Conservation (phyloP, 1,284 basidiomycete species). For the Ganoderma leucocontextum region DNA sequence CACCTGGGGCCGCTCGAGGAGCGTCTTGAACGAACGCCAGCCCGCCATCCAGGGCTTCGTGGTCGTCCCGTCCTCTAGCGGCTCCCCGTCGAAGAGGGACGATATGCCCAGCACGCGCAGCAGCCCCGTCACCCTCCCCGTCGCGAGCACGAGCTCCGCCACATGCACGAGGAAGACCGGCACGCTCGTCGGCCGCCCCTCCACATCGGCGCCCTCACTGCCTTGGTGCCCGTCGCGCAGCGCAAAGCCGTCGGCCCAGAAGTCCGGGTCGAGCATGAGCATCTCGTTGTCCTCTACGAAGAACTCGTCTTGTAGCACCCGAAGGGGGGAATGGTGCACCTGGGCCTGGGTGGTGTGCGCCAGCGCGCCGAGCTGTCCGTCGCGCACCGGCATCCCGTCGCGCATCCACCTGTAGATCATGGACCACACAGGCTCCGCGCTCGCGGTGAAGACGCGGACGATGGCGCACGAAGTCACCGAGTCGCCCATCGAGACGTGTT, state of each 20-base stretch:
- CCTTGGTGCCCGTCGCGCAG: slow-evolving; percentile 52
- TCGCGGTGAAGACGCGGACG: slow-evolving; percentile 66
- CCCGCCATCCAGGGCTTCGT: slow-evolving; percentile 39
- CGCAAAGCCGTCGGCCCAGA: slow-evolving; percentile 81
- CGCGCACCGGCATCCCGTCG: slow-evolving; percentile 72
- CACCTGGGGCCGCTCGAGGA: slow-evolving; percentile 18
- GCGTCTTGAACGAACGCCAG: slow-evolving; percentile 41
- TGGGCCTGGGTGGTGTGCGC: slow-evolving; percentile 4
- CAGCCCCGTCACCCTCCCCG: slow-evolving; percentile 84
- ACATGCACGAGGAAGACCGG: slow-evolving; percentile 70
- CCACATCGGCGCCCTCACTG: slow-evolving; percentile 26
- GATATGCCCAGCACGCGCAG: slow-evolving; percentile 55
- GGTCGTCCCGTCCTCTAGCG: slow-evolving; percentile 2
- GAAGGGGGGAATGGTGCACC: slow-evolving; percentile 18
- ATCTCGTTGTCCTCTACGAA: slow-evolving; percentile 79
- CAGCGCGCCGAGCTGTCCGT: slow-evolving; percentile 31
- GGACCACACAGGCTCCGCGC: slow-evolving; percentile 76
- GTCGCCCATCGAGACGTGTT: slow-evolving; percentile 65
- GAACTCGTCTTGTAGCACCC: slow-evolving; percentile 74
- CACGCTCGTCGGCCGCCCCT: slow-evolving; percentile 48
- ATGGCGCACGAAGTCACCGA: slow-evolving; percentile 59
- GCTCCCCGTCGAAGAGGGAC: slow-evolving; percentile 29
- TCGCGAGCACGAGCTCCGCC: slow-evolving; percentile 66
- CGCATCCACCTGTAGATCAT: slow-evolving; percentile 79
- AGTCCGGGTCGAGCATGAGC: slow-evolving; percentile 74